Percentiles rank a stretch among this genome's conserved stretches.
Conservation (phyloP, 306 rosid genomes). For the Quercus engelmannii region DNA sequence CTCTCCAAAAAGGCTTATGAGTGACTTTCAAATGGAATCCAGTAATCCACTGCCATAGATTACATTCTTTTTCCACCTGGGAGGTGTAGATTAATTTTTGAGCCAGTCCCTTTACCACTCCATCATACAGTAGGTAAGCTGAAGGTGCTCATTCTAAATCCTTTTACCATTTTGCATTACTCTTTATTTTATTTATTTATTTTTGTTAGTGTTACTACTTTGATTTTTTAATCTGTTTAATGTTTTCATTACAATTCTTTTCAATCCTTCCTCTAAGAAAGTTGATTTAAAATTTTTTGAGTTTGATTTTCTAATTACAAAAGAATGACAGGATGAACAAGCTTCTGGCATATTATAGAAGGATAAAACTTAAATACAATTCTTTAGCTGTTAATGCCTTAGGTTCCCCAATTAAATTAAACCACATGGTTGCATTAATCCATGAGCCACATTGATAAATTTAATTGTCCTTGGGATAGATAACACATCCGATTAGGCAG, state of each 20-base stretch:
- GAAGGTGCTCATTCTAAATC: background rate
- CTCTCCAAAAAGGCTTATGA: background rate
- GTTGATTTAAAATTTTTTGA: background rate
- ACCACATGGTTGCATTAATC: background rate
- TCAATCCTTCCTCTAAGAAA: background rate
- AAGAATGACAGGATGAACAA: background rate
- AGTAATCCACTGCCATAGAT: background rate
- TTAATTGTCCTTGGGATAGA: background rate
- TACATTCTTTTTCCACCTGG: no score
- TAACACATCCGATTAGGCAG: no score
- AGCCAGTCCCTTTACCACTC: background rate
- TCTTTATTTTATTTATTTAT: background rate
- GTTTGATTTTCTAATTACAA: background rate
- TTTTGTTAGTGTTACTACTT: background rate
- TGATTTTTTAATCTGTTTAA: background rate
- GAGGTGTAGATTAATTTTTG: no score
- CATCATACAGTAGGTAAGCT: conserved; percentile 1
- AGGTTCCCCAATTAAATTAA: no score
- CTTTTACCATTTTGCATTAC: background rate
- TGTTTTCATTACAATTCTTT: background rate
- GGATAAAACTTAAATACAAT: background rate
- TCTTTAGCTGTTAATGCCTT: background rate
- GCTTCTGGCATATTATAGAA: background rate
- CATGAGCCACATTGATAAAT: background rate
- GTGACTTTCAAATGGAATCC: background rate